Evolutionary conservation across 2,329 filamentous ascomycete species (phyloP), one percentile per base, ranked within the genome.

Genomic region (Herpotrichia juniperi): DNA sequence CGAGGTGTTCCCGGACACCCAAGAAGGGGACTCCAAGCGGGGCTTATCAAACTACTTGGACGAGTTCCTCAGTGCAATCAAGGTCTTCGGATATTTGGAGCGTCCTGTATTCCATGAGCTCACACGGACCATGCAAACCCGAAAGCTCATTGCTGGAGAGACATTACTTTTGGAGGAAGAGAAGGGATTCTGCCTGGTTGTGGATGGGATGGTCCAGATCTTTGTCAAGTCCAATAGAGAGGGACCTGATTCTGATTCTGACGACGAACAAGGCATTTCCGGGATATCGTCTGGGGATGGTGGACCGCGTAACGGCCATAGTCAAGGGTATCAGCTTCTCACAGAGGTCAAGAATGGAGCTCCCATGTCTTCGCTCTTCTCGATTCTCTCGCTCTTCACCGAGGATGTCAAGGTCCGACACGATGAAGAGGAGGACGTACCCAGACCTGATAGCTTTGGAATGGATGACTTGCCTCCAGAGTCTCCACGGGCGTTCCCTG

Each of bases 291-390:
- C 66, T 4, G 64, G 57, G 14, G 88, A 90, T n/a, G 88, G 91
- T n/a, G 87, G 88, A 24, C 78, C 81, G 35, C 76, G 79, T 34
- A 75, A 81, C 26, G 75, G 82, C 4, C 84, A 84, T 30, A 87
- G 90, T 50, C 92, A 96, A 69, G 90, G 89, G 26, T 99, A 99
- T 67, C 94, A 97, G 71, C 82, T 99, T 32, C 80, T 99, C 48
- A 99, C 94, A 0, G 96, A 99, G 74, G 93, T 99, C 47, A 96
- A 94, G 67, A 99, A 99, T 65, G 94, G 94, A 12, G 93, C 94
- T 1, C 93, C 96, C 1, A 97, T 99, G 93, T 99, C 94, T 4
- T 99, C 94, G 0, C 77, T 99, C 1, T 99, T 99, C 74, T 97
- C 94, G 1, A 96, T 99, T 61, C 86, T 99, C 75, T 96, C 93